Conservation (phyloP, 495 filamentous ascomycete genomes). For the Elasticomyces elasticus region DNA sequence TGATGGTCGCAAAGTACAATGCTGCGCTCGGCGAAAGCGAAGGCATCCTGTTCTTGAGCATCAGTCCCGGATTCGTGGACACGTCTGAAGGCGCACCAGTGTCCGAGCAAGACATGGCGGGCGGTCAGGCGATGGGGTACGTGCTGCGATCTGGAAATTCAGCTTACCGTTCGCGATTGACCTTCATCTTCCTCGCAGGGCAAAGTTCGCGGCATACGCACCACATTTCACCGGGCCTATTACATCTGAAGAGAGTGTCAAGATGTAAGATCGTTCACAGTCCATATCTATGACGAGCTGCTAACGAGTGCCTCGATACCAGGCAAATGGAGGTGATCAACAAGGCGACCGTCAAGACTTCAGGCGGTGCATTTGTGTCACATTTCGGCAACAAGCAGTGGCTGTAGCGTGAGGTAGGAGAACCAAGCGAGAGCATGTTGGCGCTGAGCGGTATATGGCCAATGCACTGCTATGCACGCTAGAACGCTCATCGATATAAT, state of each 20-base stretch:
- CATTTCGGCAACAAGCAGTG: slow-evolving; percentile 23
- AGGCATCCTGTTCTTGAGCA: slow-evolving; percentile 18
- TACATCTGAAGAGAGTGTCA: slow-evolving; percentile 16
- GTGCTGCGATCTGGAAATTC: not conserved
- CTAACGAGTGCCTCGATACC: not conserved
- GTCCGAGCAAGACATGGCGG: slow-evolving; percentile 2
- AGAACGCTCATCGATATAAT: not conserved
- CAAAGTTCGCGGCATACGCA: slow-evolving; percentile 17
- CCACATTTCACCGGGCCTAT: slow-evolving; percentile 25
- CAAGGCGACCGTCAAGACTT: slow-evolving; percentile 13
- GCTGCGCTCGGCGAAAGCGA: slow-evolving; percentile 14
- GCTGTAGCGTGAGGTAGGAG: too few relatives aligned
- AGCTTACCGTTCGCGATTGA: not conserved
- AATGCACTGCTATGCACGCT: not conserved
- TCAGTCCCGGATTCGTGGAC: slow-evolving; percentile 23
- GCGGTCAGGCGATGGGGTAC: slow-evolving; percentile 11
- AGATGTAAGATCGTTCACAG: too few relatives aligned
- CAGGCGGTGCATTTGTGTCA: slow-evolving; percentile 19
- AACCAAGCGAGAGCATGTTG: too few relatives aligned
- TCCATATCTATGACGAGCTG: not conserved
- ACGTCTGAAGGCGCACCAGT: slow-evolving; percentile 4
- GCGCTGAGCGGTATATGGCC: too few relatives aligned
- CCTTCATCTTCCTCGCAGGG: not conserved
- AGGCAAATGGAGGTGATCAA: slow-evolving; percentile 17
- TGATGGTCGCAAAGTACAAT: slow-evolving; percentile 24